Conservation (phyloP, 1,284 basidiomycete genomes). For the Moesziomyces antarcticus region DNA sequence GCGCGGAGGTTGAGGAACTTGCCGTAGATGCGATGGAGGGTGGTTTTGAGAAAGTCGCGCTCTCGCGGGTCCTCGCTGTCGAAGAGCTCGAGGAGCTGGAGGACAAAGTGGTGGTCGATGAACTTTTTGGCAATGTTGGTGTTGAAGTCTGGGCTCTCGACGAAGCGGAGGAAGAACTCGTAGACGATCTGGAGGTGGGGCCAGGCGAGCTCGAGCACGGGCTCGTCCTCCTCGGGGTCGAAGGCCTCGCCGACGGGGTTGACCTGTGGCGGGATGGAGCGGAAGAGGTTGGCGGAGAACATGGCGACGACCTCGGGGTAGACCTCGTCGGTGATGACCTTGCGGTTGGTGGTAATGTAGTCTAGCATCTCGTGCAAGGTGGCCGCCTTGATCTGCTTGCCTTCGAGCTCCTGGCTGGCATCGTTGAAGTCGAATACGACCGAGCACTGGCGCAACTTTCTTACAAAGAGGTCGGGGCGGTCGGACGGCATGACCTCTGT, state of each 20-base stretch:
- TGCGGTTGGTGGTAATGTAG: conserved; percentile 95
- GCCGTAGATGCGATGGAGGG: conserved; percentile 97
- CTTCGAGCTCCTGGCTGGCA: conserved; percentile 91
- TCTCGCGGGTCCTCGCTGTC: conserved; percentile 99
- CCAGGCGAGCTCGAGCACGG: conserved; percentile 98
- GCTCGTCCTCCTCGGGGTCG: conserved; percentile 99
- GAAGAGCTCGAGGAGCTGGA: conserved; percentile 94
- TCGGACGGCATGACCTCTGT: conserved; percentile 89
- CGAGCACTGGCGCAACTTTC: conserved; percentile 94
- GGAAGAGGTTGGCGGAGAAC: conserved; percentile 91
- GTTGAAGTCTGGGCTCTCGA: conserved; percentile 98
- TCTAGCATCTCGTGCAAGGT: conserved; percentile 99
- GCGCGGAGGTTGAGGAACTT: conserved; percentile 99
- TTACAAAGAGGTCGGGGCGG: conserved; percentile 89
- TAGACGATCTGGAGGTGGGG: conserved; percentile 99
- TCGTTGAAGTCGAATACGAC: conserved; percentile 99
- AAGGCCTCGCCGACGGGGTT: conserved; percentile 98
- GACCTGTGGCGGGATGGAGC: conserved; percentile 98
- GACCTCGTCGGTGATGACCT: conserved; percentile 95
- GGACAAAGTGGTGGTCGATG: conserved; percentile 95
- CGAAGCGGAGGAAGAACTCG: conserved; percentile 99
- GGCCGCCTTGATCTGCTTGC: conserved; percentile 98
- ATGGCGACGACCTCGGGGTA: conserved; percentile 99
- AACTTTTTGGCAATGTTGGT: conserved; percentile 97
- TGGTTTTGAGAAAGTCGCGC: conserved; percentile 99